A percentile compares a stretch with the other conserved stretches of the same genome.
Evolutionary conservation across 1,284 basidiomycete genomes (phyloP).

Genomic region (Wallemia ichthyophaga): DNA sequence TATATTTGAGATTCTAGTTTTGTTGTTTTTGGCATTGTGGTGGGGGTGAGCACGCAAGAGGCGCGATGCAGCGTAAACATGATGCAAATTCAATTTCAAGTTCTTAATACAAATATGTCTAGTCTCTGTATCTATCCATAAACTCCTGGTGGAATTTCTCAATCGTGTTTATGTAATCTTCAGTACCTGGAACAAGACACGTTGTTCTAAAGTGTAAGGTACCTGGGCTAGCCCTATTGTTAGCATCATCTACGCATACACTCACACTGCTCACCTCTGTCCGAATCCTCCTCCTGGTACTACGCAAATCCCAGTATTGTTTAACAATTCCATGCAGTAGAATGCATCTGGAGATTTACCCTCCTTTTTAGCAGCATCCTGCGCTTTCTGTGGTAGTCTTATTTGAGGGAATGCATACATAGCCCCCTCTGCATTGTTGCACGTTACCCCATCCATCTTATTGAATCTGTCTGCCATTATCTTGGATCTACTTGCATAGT

Average conservation of each 20-base stretch:
- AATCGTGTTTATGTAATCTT: slow-evolving; percentile 57
- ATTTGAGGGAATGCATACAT: slow-evolving; percentile 61
- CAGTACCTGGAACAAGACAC: slow-evolving; percentile 22
- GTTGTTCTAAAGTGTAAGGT: slow-evolving; percentile 5
- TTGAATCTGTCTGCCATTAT: slow-evolving; percentile 49
- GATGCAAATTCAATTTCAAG: neutral
- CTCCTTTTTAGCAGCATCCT: slow-evolving; percentile 33
- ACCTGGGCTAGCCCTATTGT: neutral
- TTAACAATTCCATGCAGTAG: slow-evolving; percentile 51
- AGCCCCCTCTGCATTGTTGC: slow-evolving; percentile 60
- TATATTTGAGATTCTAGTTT: neutral
- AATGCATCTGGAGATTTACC: slow-evolving; percentile 61
- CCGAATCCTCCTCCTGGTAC: slow-evolving; percentile 78
- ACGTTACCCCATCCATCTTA: slow-evolving; percentile 43
- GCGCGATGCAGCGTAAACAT: too few relatives aligned
- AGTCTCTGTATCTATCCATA: slow-evolving; percentile 28
- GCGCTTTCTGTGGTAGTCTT: slow-evolving; percentile 34
- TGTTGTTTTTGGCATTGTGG: neutral
- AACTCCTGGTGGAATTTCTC: slow-evolving; percentile 58
- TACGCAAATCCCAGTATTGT: slow-evolving; percentile 72
- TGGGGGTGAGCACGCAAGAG: too few relatives aligned
- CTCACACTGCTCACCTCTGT: slow-evolving; percentile 54
- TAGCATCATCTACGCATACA: too few relatives aligned
- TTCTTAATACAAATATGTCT: neutral
- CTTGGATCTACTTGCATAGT: slow-evolving; percentile 35